Evolutionary conservation across 2,329 filamentous ascomycete species (phyloP).

Genomic region (Dissoconium aciculare): DNA sequence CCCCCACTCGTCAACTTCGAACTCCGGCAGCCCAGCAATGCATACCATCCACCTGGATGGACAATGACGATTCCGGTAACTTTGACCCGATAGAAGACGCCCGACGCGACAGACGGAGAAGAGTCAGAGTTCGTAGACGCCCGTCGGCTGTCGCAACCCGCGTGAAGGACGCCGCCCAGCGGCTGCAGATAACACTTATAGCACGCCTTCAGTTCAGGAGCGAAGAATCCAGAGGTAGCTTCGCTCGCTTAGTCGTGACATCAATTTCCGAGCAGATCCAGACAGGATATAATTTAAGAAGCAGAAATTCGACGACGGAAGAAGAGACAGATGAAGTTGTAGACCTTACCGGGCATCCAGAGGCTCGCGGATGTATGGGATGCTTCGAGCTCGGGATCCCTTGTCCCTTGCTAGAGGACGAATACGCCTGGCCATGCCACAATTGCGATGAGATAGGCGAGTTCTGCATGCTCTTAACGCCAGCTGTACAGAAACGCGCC

Average conservation of each 20-base stretch:
- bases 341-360: constrained; percentile 16
- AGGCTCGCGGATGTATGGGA: constrained; percentile 19
- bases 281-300: no score
- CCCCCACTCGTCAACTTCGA: background rate
- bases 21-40: background rate
- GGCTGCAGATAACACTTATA: no score
- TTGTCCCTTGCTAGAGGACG: constrained; percentile 25
- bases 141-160: no score
- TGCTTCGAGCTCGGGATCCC: constrained; percentile 18
- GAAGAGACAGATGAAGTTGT: no score
- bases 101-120: constrained; percentile 5
- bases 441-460: constrained; percentile 20
- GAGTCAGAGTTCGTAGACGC: no score
- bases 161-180: no score
- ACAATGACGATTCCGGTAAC: constrained; percentile 24
- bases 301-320: no score
- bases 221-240: no score
- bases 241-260: no score
- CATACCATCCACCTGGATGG: constrained; percentile 17
- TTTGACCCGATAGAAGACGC: constrained; percentile 18
- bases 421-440: constrained; percentile 25
- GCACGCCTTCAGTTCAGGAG: no score
- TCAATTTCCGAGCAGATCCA: no score
- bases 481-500: constrained; percentile 21
- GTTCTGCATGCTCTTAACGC: constrained; percentile 25